These are phyloP conservation scores for Rhodotorula toruloides DNA, from an alignment of 768 basidiomycete genomes.

Conservation along the genomic window DNA sequence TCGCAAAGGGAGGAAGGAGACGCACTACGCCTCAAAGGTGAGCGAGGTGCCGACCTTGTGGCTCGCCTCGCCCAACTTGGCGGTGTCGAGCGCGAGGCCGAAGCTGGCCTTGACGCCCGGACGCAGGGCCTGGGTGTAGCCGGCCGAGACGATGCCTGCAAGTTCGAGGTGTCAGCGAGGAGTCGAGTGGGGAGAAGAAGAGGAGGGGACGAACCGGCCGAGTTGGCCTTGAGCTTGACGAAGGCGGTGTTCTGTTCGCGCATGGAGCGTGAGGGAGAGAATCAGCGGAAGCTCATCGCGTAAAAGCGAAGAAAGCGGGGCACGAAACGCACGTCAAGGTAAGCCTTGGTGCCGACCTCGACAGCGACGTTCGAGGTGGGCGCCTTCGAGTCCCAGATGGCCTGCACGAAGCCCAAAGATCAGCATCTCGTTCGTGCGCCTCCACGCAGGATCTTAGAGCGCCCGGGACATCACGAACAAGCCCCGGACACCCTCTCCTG, in stretches of 20 bases:
- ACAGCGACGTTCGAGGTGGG: slow-evolving; percentile 78
- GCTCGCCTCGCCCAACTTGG: slow-evolving; percentile 50
- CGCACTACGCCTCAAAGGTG: slow-evolving; percentile 48
- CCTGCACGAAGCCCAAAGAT: slow-evolving; percentile 50
- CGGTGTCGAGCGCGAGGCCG: slow-evolving; percentile 91
- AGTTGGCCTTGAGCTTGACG: slow-evolving; percentile 89
- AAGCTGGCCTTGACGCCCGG: slow-evolving; percentile 88
- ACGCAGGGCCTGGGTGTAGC: slow-evolving; percentile 81
- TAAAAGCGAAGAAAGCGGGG: neutral
- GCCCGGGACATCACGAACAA: no score
- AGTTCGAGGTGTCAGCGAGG: neutral
- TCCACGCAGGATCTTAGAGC: no score
- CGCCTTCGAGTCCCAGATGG: slow-evolving; percentile 88
- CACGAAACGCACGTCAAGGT: slow-evolving; percentile 50
- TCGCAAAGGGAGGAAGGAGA: no score
- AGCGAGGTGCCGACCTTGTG: slow-evolving; percentile 49
- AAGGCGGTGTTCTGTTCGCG: slow-evolving; percentile 58
- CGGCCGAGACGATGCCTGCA: neutral
- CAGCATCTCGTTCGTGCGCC: no score
- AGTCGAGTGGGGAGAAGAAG: neutral
- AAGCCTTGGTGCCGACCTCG: slow-evolving; percentile 95
- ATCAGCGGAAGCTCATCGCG: neutral
- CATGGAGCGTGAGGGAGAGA: neutral
- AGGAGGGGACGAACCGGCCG: slow-evolving; percentile 59
- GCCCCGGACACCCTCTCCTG: no score